Evolutionary conservation across 495 filamentous ascomycete species (phyloP).

Genomic region (Neurospora terricola): DNA sequence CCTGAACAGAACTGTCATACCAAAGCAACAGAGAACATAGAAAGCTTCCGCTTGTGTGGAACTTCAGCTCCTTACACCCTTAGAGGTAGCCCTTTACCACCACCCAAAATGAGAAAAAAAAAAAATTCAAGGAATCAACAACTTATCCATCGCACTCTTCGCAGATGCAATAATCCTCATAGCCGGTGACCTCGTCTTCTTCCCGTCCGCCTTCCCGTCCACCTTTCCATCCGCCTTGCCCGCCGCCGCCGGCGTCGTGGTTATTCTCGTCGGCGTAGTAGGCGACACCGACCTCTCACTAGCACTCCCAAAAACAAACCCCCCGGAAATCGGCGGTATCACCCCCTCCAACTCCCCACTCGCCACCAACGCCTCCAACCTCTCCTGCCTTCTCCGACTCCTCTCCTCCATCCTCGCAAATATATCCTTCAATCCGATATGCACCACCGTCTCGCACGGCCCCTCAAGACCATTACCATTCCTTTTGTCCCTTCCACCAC

Average conservation of each 20-base stretch:
- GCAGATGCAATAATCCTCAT: slow-evolving; percentile 40
- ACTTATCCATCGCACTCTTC: slow-evolving; percentile 34
- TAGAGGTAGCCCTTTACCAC: background rate
- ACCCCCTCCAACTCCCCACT: slow-evolving; percentile 8
- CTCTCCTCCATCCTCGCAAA: slow-evolving; percentile 40
- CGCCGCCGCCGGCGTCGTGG: background rate
- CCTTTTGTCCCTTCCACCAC: background rate
- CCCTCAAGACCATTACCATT: background rate
- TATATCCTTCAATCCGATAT: slow-evolving; percentile 39
- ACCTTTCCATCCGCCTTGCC: background rate
- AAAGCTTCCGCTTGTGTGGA: background rate
- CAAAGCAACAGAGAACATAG: background rate
- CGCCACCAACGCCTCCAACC: slow-evolving; percentile 26
- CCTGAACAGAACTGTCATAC: background rate
- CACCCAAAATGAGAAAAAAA: background rate
- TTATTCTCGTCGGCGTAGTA: background rate
- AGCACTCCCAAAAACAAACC: background rate
- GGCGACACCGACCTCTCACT: background rate
- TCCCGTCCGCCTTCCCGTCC: background rate
- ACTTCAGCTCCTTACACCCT: background rate
- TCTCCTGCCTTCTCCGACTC: slow-evolving; percentile 28
- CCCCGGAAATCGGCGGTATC: background rate
- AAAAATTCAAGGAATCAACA: slow-evolving; percentile 42
- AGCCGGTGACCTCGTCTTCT: slow-evolving; percentile 25
- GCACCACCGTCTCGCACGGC: background rate